A percentile compares a stretch with the other conserved stretches of the same genome.
phyloP scores from a whole-genome alignment of 2,329 filamentous ascomycete genomes.

The Colletotrichum cereale region DNA sequence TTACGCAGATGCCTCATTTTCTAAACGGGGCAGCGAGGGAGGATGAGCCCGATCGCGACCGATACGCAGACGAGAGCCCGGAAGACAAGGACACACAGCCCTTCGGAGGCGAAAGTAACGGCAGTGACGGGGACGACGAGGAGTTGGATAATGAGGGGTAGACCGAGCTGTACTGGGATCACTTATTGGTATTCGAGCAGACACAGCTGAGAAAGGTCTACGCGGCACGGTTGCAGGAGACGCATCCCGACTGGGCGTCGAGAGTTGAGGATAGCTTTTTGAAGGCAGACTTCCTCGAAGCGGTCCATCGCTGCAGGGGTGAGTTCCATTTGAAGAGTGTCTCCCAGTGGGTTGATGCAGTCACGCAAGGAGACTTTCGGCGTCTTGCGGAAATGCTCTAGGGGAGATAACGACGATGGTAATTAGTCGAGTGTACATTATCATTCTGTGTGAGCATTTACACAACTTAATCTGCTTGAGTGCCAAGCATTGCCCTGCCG shows the following conservation, averaged over 20 bases:
- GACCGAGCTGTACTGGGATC: constrained; percentile 54
- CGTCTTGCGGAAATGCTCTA: background rate
- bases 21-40: constrained; percentile 47
- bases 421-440: no score
- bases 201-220: constrained; percentile 54
- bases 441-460: no score
- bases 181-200: constrained; percentile 55
- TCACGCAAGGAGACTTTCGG: background rate
- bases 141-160: constrained; percentile 54
- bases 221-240: constrained; percentile 46
- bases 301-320: constrained; percentile 14
- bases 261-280: constrained; percentile 43
- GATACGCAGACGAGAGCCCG: constrained; percentile 47
- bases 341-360: background rate
- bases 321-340: background rate
- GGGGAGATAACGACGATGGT: no score
- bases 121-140: constrained; percentile 26
- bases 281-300: constrained; percentile 49
- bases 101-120: constrained; percentile 3
- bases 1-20: constrained; percentile 51
- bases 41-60: constrained; percentile 48
- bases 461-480: no score
- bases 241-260: constrained; percentile 50
- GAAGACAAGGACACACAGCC: constrained; percentile 32
- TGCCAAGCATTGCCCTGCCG: no score